phyloP scores from a whole-genome alignment of 306 rosid species.

The Acacia melanoxylon region DNA sequence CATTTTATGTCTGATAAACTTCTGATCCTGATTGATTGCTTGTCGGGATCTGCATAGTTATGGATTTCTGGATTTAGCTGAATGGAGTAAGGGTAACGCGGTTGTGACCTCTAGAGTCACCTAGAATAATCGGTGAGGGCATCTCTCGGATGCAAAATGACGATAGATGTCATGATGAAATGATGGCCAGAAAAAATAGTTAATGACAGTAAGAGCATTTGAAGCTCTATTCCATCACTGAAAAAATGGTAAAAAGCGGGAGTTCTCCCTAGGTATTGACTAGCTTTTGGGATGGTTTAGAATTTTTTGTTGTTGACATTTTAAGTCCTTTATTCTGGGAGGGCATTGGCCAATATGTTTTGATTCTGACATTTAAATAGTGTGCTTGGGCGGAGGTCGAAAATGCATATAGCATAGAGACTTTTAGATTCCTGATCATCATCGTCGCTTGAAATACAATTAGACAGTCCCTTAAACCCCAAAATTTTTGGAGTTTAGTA shows the following conservation, averaged over 20 bases:
- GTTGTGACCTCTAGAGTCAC: neutral
- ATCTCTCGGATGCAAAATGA: neutral
- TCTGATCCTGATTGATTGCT: neutral
- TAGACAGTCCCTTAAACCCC: neutral
- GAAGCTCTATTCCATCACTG: neutral
- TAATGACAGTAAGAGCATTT: neutral
- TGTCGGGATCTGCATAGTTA: neutral
- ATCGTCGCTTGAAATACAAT: neutral
- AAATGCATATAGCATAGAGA: neutral
- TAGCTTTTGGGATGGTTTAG: neutral
- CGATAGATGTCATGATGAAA: neutral
- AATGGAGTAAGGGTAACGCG: neutral
- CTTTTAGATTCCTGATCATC: neutral
- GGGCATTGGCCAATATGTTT: neutral
- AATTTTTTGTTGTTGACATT: neutral
- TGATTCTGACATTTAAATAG: neutral
- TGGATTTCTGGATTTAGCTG: neutral
- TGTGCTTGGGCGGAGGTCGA: neutral
- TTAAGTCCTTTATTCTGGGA: neutral
- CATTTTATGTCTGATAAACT: neutral
- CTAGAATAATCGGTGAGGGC: neutral
- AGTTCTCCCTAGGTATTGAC: neutral
- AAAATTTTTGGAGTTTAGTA: neutral
- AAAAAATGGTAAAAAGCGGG: neutral
- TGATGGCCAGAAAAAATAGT: neutral